Base-by-base conservation (phyloP, 768 basidiomycete species). In the Kockovaella imperatae region DNA sequence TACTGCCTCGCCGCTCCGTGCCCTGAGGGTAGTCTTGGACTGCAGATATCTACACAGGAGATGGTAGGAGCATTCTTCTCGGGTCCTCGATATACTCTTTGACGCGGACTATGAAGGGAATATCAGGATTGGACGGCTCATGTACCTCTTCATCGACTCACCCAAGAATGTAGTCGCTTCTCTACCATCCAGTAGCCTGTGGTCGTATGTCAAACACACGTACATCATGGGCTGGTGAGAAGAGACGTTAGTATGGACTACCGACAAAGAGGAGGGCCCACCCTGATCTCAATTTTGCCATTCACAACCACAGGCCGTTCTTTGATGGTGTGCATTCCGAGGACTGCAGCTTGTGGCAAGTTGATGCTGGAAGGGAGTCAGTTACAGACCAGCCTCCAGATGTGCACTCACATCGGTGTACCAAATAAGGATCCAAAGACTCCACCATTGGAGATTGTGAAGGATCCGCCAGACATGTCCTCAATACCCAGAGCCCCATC, bases 371-470 rank as follows among this genome's bases (percentile, higher is more conserved):
- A 18, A 42, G 20, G 18, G 13, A n/a, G 18, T 38, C 36, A 38
- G 36, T 20, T 21, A 13, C 5, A n/a, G 45, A n/a, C 53, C 50
- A 56, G 53, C 51, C 24, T 18, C 20, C 35, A 8, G 35, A n/a
- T 5, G 3, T 14, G 28, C 30, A 53, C 68, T 64, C 47, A 69
- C 68, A 99, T 99, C 30, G 93, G 93, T n/a, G 93, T 99, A 32
- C 93, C 93, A 64, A 84, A 95, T 41, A 99, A 75, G 41, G 88
- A 93, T 35, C 93, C 93, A 65, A 99, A 99, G 69, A 99, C 93
- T 61, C 93, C 93, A 36, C 93, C 95, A 67, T 99, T 99, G 32
- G 95, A 97, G 72, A 96, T 96, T 56, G 93, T 97, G 78, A 99
- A 96, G n/a, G 88, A 83, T 41, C 93, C 93, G 41, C 93, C 93